Base-by-base conservation (phyloP, 2,329 filamentous ascomycete species). In the Fusarium nygamai region DNA sequence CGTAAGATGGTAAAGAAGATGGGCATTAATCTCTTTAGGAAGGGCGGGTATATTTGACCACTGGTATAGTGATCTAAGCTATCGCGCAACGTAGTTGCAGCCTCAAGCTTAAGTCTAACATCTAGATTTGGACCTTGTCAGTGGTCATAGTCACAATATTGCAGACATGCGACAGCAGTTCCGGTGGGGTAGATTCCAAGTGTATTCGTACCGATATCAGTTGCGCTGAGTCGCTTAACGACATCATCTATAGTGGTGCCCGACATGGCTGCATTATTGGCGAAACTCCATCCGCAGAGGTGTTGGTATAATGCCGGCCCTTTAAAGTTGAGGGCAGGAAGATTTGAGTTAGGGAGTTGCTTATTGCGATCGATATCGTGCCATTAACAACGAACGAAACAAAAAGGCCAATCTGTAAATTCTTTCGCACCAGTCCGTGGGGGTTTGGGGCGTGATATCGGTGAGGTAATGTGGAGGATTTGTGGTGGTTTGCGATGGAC, bases 11-110 rank as follows among this genome's bases (percentile, higher is more conserved):
- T 91, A 81, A 96, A 90, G 84, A 98, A 96, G 39, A 97, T 90
- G 44, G 96, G 96, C 85, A 98, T 93, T 79, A 98, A 88, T 83
- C 94, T 94, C 80, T 94, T 90, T 69, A 99, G 88, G 82, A 99
- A 98, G 58, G 89, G 87, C 34, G 90, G 84, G 82, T 98, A 99
- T 78, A 91, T 91, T 63, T 89, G 88, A 61, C 93, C 92, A 79
- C 90, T 91, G 62, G 93, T 94, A 85, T 96, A 97, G 79, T 94
- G 89, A 75, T 99, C 97, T 76, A 98, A 92, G 78, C 90, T 94
- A 84, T 99, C 97, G 81, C 96, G 94, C 79, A 99, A 88, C 75
- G 95, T 93, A 60, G 92, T 91, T 71, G 96, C 94, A 73, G 95
- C 91, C 79, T 94, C 94, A 71, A 93, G 89, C 85, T 95, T 97